Evolutionary conservation across 2,329 filamentous ascomycete species (phyloP).

Genomic region (Fusarium tuaranense): DNA sequence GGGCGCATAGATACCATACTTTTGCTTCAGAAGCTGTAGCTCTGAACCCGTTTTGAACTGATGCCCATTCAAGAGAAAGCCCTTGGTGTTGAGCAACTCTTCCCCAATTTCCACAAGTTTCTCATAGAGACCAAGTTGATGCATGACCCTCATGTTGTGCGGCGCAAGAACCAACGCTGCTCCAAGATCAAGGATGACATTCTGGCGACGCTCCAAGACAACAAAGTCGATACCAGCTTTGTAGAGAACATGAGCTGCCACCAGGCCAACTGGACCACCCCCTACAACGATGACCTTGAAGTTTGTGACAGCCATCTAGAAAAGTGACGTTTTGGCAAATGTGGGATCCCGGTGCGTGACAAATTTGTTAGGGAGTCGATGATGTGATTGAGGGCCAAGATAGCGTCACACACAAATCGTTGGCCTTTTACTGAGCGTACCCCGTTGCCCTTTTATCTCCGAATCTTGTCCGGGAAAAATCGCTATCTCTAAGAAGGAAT

Average conservation of each 20-base stretch:
- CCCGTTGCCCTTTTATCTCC: not conserved
- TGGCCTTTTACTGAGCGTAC: not conserved
- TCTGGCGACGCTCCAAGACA: conserved; percentile 43
- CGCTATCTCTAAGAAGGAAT: not conserved
- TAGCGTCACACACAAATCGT: not conserved
- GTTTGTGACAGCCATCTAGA: not conserved
- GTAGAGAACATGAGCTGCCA: conserved; percentile 45
- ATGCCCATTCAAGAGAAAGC: not conserved
- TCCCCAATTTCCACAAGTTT: not conserved
- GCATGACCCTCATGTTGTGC: conserved; percentile 11
- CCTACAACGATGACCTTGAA: conserved; percentile 46
- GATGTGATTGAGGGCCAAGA: not conserved
- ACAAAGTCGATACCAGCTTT: conserved; percentile 48
- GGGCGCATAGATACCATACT: not conserved
- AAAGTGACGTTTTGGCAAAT: not conserved
- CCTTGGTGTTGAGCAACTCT: not conserved
- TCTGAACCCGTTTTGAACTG: not conserved
- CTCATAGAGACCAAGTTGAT: conserved; percentile 18
- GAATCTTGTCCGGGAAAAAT: not conserved
- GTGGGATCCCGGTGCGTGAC: not conserved
- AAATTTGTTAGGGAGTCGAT: not conserved
- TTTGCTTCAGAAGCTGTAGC: not conserved
- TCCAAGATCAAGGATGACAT: conserved; percentile 36
- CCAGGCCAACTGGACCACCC: conserved; percentile 46
- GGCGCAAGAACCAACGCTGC: conserved; percentile 20